A percentile compares a stretch with the other conserved stretches of the same genome.
Conservation (phyloP, 2,329 filamentous ascomycete genomes). For the Nothopassalora personata region DNA sequence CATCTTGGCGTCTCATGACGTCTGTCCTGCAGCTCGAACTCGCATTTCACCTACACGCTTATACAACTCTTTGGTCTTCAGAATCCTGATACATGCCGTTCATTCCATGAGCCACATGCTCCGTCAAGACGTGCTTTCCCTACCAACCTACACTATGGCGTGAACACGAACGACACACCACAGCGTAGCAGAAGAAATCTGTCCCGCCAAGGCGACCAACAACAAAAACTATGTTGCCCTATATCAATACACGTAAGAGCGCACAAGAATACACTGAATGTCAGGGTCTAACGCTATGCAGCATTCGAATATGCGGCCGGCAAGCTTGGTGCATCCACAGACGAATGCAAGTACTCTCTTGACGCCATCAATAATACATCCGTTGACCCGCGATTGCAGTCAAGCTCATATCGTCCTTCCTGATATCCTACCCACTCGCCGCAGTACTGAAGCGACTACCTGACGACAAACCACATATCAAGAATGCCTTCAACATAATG, state of each 20-base stretch:
- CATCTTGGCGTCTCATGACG: not conserved
- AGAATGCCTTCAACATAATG: constrained; percentile 83
- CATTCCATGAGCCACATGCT: too few species aligned
- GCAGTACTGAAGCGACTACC: constrained; percentile 84
- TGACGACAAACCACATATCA: constrained; percentile 73
- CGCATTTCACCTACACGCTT: not conserved
- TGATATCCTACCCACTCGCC: constrained; percentile 87
- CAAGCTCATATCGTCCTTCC: constrained; percentile 85
- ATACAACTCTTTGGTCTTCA: not conserved
- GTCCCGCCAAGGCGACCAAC: not conserved
- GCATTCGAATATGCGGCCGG: constrained; percentile 57
- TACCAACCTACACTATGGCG: not conserved
- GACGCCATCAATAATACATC: not conserved
- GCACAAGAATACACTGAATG: not conserved
- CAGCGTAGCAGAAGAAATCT: not conserved
- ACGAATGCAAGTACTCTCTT: constrained; percentile 51
- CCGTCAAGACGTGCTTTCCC: not conserved
- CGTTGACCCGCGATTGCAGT: constrained; percentile 50
- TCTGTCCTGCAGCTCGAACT: not conserved
- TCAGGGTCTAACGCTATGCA: constrained; percentile 30
- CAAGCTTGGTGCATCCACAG: constrained; percentile 57
- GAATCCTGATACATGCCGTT: not conserved
- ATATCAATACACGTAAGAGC: constrained; percentile 56
- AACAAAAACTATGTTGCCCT: constrained; percentile 52
- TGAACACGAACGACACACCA: not conserved